A percentile compares a stretch with the other conserved stretches of the same genome.
Evolutionary conservation across 768 basidiomycete genomes (phyloP).

Genomic region (Suillus subalutaceus): DNA sequence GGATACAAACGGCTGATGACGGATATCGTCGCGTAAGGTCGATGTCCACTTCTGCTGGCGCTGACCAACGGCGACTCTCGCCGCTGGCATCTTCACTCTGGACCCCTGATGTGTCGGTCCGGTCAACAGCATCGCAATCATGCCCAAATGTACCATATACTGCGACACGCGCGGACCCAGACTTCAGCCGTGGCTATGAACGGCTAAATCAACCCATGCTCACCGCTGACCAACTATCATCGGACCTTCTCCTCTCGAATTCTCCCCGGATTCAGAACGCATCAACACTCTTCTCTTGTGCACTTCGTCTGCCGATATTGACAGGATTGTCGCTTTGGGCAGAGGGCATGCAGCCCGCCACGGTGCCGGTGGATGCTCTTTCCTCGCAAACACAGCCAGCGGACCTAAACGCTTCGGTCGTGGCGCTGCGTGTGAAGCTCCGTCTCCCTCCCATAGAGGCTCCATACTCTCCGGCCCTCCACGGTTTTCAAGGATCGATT

Average conservation of each 20-base stretch:
- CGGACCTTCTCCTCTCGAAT: slow-evolving; percentile 31
- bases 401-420: slow-evolving; percentile 39
- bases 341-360: slow-evolving; percentile 68
- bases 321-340: slow-evolving; percentile 57
- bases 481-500: slow-evolving; percentile 64
- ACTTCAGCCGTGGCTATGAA: slow-evolving; percentile 12
- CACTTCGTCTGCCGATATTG: slow-evolving; percentile 38
- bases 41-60: slow-evolving; percentile 29
- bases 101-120: slow-evolving; percentile 24
- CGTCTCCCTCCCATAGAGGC: slow-evolving; percentile 57
- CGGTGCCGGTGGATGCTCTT: slow-evolving; percentile 60
- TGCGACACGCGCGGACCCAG: slow-evolving; percentile 23
- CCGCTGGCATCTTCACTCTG: slow-evolving; percentile 32
- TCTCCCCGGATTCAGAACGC: slow-evolving; percentile 31
- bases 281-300: slow-evolving; percentile 28
- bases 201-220: slow-evolving; percentile 4
- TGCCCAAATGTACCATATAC: slow-evolving; percentile 29
- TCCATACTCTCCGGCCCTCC: slow-evolving; percentile 55
- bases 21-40: slow-evolving; percentile 34
- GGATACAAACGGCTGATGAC: slow-evolving; percentile 29
- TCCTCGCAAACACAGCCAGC: slow-evolving; percentile 41
- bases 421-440: slow-evolving; percentile 59
- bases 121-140: slow-evolving; percentile 29
- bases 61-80: slow-evolving; percentile 37
- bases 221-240: slow-evolving; percentile 23